Base-by-base conservation (phyloP, 768 basidiomycete genomes). In the Boletus reticuloceps region DNA sequence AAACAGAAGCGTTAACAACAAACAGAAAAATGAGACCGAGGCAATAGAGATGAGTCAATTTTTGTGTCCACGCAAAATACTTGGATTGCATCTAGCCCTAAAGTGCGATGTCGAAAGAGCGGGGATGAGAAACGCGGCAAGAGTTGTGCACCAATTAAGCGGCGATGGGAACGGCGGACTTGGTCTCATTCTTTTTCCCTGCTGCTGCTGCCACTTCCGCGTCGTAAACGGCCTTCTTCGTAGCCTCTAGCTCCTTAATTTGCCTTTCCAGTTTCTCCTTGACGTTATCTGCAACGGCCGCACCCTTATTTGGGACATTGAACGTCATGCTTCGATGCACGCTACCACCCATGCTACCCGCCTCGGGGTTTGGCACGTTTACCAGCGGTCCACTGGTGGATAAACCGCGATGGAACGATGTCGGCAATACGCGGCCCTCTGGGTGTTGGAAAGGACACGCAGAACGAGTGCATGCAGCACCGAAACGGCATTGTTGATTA, bases 381-480 rank as follows among this genome's bases (percentile, higher is more conserved):
- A 88, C 83, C 58, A 88, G 60, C 8, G 86, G 85, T 0, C 82
- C 80, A 27, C 72, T 77, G 5, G 80, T 75, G 16, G 83, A 78
- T 27, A 93, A 70, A 0, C 91, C 90, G 20, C 89, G 86, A 65
- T 93, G 89, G 79, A 94, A 94, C 13, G 84, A 75, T 4, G 83
- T 77, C 4, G 91, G 91, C 9, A 92, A 77, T 22, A 89, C 88
- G 13, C 91, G 87, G 11, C 88, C 89, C 53, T 90, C 84, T 0
- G 96, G 96, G 67, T 99, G 96, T 58, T 90, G 84, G 79, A 88
- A 99, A n/a, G 84, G 73, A 70, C 96, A 98, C 58, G 84, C 80
- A 34, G 85, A 84, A 51, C 92, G 84, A 10, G 93, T 97, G 71
- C 96, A 98, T 19, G 76, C 81, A 14, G 88, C 76, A 20, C 92